Base-by-base conservation (phyloP, 139 green algal species). In the Spirogloea muscicola region DNA sequence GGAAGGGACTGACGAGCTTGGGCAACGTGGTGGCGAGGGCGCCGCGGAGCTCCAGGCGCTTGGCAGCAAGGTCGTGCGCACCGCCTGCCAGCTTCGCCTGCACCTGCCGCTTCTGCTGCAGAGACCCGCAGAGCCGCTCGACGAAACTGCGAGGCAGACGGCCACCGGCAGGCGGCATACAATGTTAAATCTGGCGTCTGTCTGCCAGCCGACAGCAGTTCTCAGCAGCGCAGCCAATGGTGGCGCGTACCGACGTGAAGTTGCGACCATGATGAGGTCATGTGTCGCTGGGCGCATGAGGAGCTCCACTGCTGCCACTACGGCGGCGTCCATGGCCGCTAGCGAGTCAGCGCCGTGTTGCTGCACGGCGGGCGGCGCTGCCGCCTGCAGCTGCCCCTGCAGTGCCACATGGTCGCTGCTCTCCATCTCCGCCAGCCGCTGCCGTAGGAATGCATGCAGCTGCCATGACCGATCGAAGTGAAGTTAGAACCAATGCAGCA, bases 381-480 rank as follows among this genome's bases (percentile, higher is more conserved):
- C 5, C n/a, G 52, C 64, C 13, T 33, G 25, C 10, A 74, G n/a
- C 29, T 74, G 64, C 5, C 13, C 41, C 64, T 73, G 64, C 64
- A 74, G 27, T 31, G 64, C 49, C n/a, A 42, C 37, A 7, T 7
- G 31, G 37, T 59, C 52, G 5, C 38, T 29, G 48, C 49, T 59
- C 5, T 57, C 36, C 31, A 75, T 70, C 43, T 76, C 68, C 16
- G 31, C 31, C 13, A 58, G 31, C 7, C 68, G 55, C 57, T 76
- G 68, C n/a, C 55, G 68, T 37, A 76, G 29, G 58, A 76, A 76
- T 7, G 68, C 68, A 29, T 33, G 55, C 52, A 76, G 68, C 68
- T 76, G 57, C 68, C n/a, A n/a, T n/a, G n/a, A n/a, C n/a, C n/a
- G n/a, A n/a, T n/a, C n/a, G n/a, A n/a, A n/a, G n/a, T n/a, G n/a